Evolutionary conservation across 192 early-diverging fungal species (phyloP).

Genomic region (Geranomyces michiganensis): DNA sequence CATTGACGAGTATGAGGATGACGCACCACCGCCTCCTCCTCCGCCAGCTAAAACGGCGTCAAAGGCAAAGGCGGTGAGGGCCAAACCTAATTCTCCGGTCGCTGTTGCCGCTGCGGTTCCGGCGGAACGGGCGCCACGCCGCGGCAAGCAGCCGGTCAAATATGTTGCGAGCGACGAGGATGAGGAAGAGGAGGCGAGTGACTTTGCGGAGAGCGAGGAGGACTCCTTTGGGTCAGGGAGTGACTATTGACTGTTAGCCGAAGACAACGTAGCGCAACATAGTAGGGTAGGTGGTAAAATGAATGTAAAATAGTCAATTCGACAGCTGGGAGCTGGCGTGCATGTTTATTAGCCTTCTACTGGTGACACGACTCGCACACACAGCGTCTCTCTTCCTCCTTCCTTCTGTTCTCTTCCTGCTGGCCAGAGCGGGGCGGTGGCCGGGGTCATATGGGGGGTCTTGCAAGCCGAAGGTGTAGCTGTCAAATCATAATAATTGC

Average conservation of each 20-base stretch:
- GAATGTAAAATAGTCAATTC: too few species aligned
- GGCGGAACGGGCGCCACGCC: neutral
- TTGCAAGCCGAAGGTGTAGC: too few species aligned
- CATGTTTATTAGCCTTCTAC: too few species aligned
- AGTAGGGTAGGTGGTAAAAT: too few species aligned
- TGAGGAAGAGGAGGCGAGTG: conserved; percentile 21
- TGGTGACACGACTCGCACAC: too few species aligned
- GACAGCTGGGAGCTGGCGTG: too few species aligned
- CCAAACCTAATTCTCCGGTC: neutral
- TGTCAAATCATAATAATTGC: too few species aligned
- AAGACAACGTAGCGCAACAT: too few species aligned
- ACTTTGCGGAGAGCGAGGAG: conserved; percentile 1
- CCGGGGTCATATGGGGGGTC: too few species aligned
- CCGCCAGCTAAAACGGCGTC: neutral
- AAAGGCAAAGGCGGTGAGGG: neutral
- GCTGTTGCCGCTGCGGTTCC: neutral
- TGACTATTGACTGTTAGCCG: neutral
- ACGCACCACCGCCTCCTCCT: neutral
- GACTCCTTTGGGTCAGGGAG: neutral
- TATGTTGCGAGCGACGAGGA: conserved; percentile 21
- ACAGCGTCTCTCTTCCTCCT: too few species aligned
- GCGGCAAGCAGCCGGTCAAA: conserved; percentile 26
- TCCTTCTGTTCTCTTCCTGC: too few species aligned
- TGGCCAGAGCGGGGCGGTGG: too few species aligned
- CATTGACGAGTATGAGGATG: neutral